Base-by-base conservation (phyloP, 345 rosid genomes). In the Hypericum perforatum region DNA sequence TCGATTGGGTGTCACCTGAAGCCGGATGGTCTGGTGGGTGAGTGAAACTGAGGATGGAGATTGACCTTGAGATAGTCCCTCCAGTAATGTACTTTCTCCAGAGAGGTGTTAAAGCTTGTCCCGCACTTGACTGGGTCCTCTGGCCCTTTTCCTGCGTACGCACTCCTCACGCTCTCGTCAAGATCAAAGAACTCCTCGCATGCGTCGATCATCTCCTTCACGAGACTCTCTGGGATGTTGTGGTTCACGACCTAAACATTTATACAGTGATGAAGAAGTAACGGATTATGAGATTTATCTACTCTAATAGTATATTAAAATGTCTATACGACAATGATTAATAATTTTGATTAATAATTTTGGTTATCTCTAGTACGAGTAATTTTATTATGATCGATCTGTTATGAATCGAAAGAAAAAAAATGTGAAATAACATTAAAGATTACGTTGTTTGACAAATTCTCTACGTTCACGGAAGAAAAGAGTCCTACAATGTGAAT, bases 71-170 rank as follows among this genome's bases (percentile, higher is more conserved):
- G 69, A 53, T 58, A 79, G 63, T 79, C 85, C 61, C 75, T 72
- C 85, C 85, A 82, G 52, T 39, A 75, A 6, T 73, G 61, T 7
- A 63, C 63, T 14, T 74, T 54, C 0, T 79, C 89, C 46, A 58
- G 74, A 2, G 71, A 59, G 44, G 67, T 7, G 53, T 77, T 79
- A 61, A 79, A 79, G 59, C 85, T 82, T 8, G 82, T 79, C 1
- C 85, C 89, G 45, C 50, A 72, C 58, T 81, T 66, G 29, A 79
- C 71, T 0, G 85, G 74, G 14, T 79, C 89, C 71, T 72, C 44
- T 2, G 76, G 79, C 58, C 71, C 55, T 57, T 82, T 79, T 13
- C 67, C 78, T 55, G 42, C 49, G 29, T 41, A 72, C 47, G 69
- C 71, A 11, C 43, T 57, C 70, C 76, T 82, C 68, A 78, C 82